phyloP scores from a whole-genome alignment of 371 early-diverging fungal genomes.

The Mucor piriformis region DNA sequence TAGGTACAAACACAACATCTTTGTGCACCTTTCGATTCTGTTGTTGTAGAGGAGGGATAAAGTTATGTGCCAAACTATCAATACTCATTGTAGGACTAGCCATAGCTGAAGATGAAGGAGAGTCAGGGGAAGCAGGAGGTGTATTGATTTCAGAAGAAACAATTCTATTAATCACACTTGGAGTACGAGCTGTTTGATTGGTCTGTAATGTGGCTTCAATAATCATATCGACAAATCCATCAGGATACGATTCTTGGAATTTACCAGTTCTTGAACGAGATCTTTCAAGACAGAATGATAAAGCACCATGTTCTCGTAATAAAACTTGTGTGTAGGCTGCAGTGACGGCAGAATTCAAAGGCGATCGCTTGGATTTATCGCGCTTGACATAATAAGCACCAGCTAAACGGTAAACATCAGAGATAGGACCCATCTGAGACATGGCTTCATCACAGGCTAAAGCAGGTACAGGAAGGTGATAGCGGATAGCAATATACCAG shows the following conservation, averaged over 20 bases:
- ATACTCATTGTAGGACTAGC: conserved; percentile 38
- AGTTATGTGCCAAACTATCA: conserved; percentile 29
- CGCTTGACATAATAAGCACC: conserved; percentile 53
- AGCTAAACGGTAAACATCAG: conserved; percentile 49
- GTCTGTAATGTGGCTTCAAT: conserved; percentile 51
- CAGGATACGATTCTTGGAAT: conserved; percentile 42
- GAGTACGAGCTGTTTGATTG: conserved; percentile 33
- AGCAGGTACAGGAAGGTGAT: conserved; percentile 52
- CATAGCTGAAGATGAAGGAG: conserved; percentile 17
- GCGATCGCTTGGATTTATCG: conserved; percentile 43
- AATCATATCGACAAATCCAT: conserved; percentile 53
- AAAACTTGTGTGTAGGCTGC: conserved; percentile 54
- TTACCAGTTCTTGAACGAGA: conserved; percentile 51
- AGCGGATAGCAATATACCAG: conserved; percentile 55
- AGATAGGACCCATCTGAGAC: conserved; percentile 47
- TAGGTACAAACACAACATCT: conserved; percentile 50
- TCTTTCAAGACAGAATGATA: conserved; percentile 42
- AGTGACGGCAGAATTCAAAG: conserved; percentile 50
- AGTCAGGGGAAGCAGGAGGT: conserved; percentile 42
- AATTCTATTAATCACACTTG: conserved; percentile 15
- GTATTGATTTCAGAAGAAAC: conserved; percentile 30
- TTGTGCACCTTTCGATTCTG: conserved; percentile 23
- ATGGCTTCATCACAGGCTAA: conserved; percentile 51
- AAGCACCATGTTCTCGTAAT: conserved; percentile 49
- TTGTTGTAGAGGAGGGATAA: background rate